Percentiles rank a stretch among this genome's conserved stretches.
These are phyloP conservation scores for Kernera saxatilis DNA, from an alignment of 345 rosid genomes.

Conservation along the genomic window DNA sequence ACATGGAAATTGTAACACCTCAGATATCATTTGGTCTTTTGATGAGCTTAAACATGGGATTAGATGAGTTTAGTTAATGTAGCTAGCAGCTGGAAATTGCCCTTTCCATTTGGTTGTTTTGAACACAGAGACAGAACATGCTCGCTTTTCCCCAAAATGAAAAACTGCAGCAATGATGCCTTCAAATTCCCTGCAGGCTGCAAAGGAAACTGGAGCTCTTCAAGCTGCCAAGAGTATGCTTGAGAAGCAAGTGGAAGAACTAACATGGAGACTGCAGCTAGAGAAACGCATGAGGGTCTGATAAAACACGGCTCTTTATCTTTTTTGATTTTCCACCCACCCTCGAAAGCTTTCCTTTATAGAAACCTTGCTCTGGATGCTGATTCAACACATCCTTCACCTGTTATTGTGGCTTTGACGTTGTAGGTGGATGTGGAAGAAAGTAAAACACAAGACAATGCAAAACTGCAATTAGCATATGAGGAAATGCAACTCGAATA, in stretches of 20 bases:
- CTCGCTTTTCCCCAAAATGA: neutral
- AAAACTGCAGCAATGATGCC: neutral
- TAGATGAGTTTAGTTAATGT: conserved; percentile 3
- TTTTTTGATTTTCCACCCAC: neutral
- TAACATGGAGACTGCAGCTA: conserved; percentile 67
- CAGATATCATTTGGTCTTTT: conserved; percentile 1
- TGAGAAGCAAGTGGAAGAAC: conserved; percentile 92
- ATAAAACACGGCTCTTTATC: neutral
- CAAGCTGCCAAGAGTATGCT: conserved; percentile 88
- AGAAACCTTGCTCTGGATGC: neutral
- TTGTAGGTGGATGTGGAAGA: conserved; percentile 80
- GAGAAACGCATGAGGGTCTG: conserved; percentile 84
- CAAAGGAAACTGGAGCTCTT: conserved; percentile 92
- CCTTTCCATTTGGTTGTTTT: conserved; percentile 1
- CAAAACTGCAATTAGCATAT: conserved; percentile 69
- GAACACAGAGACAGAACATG: conserved; percentile 5
- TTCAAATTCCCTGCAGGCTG: conserved; percentile 57
- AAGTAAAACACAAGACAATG: conserved; percentile 81
- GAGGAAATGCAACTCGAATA: conserved; percentile 70
- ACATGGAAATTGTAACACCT: neutral
- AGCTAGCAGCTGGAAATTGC: conserved; percentile 14
- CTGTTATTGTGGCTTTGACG: conserved; percentile 13
- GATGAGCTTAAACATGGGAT: neutral
- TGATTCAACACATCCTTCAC: neutral
- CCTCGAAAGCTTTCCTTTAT: neutral